Evolutionary conservation across 371 early-diverging fungal species (phyloP), one percentile per base, ranked within the genome.

Genomic region (Capniomyces stellatus): DNA sequence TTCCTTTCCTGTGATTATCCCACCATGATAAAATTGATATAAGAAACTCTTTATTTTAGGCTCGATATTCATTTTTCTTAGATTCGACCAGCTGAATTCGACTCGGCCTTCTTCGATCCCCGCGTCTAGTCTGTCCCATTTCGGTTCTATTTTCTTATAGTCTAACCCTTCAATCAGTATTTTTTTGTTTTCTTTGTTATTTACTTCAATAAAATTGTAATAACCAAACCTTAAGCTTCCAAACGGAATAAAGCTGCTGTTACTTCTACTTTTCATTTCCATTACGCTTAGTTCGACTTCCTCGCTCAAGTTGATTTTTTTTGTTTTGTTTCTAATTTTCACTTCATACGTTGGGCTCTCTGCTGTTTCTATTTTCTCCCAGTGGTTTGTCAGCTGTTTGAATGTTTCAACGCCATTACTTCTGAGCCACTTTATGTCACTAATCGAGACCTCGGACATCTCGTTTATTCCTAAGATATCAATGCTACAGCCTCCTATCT

Each of bases 1-100:
- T n/a, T 49, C 30, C 30, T 49, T n/a, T n/a, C 49, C 49, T 19
- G 49, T 49, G 21, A 49, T 49, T n/a, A 49, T 29, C n/a, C 13
- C 28, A 19, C n/a, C 30, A 49, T 49, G 49, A 27, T 24, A 27
- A 3, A 27, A n/a, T 28, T 27, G 49, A n/a, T 27, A 8, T 49
- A 49, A 49, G 28, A 29, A 13, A 13, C 49, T 49, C 4, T n/a
- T 49, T 8, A 49, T 27, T 30, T 49, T 49, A 4, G 49, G 49
- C 28, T 25, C 8, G 2, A 49, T 4, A 27, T 49, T 25, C 19
- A 49, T 24, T n/a, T 49, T 49, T 2, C 30, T 22, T 3, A 49
- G 29, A 27, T 27, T n/a, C 4, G 18, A 27, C 28, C 49, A 49
- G n/a, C 30, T 24, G 8, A 49, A 49, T 19, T n/a, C 30, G 10